Evolutionary conservation across 2,329 filamentous ascomycete species (phyloP), one percentile per base, ranked within the genome.

Genomic region (Calonectria hawksworthii): DNA sequence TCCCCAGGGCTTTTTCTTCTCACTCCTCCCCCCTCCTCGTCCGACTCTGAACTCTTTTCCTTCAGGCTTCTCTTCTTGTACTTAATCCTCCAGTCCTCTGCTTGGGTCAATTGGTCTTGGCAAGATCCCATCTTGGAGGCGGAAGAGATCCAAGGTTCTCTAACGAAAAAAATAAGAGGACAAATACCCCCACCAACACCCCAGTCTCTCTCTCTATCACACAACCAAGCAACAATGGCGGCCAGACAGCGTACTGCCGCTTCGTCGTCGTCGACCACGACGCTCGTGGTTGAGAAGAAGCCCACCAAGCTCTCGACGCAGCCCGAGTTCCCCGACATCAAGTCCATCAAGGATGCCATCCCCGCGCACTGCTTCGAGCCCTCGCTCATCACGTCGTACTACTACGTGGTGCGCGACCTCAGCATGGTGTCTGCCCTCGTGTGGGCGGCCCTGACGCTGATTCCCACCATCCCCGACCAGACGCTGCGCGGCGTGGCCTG

Each of bases 341-440:
- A 82, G 78, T 78, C 80, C 76, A 82, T 82, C 78, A 81, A 80
- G 77, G 80, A 82, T 74, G 89, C 90, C 67, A 93, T 93, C 76
- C 92, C 92, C 32, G 84, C 88, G 21, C 88, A 93, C 81, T 93
- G 92, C 87, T 92, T 93, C 84, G 82, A 91, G 81, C 89, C 90
- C 5, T 89, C 89, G 34, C 86, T 88, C 63, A 75, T 85, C 77
- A 87, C 84, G 41, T 92, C 90, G 10, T 84, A 90, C 80, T 84
- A 85, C 80, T 93, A 93, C 82, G 85, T 93, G 76, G 84, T 87
- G 75, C 89, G 91, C 74, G 91, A 93, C 83, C 83, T 90, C 73
- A 75, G 86, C 80, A 87, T 91, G 82, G 87, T 89, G 74, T 82
- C 82, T 30, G 82, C 83, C 52, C 86, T 92, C 66, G 86, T 86